Evolutionary conservation across 768 basidiomycete genomes (phyloP), one percentile per base, ranked within the genome.

Genomic region (Cyclocybe aegerita): DNA sequence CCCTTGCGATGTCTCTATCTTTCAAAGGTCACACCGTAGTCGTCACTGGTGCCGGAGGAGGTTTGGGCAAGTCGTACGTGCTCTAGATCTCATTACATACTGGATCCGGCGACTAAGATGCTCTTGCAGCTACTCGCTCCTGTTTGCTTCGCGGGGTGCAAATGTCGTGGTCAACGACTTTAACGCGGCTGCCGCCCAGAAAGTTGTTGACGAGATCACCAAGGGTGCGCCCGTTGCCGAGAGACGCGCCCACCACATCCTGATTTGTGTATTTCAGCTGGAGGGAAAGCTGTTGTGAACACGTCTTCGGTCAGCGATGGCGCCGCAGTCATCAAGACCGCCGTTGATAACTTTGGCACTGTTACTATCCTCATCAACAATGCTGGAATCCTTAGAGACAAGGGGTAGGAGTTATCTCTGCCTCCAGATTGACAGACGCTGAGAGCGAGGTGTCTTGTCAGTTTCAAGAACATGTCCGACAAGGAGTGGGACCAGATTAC

Each of bases 401-500:
- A 82, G 65, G 86, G 85, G 88, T 89, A 43, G 36, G 76, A 63
- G 38, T 37, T 10, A 38, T 53, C 39, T 14, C 30, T 31, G 11
- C 8, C 41, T 39, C 37, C 11, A 33, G 9, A 37, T n/a, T 35
- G 23, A 35, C 12, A 9, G 7, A n/a, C 33, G 33, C 34, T 53
- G 47, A 38, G n/a, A 47, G 44, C 11, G 38, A 40, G 14, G 29
- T 35, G 55, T 23, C 49, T 39, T 9, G 6, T 23, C 56, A 93
- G 90, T 14, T 94, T 99, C 79, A 96, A 92, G 78, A 97, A 94
- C 70, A 97, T 99, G 93, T 76, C 91, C 0, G 95, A 98, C 68
- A 80, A 85, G 63, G 95, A 98, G 60, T 96, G 90, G 81, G 94
- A 97, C 60, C 83, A 90, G 54, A 78, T 98, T 47, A 80, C 83